Base-by-base conservation (phyloP, 2,329 filamentous ascomycete genomes). In the Colletotrichum limetticola region DNA sequence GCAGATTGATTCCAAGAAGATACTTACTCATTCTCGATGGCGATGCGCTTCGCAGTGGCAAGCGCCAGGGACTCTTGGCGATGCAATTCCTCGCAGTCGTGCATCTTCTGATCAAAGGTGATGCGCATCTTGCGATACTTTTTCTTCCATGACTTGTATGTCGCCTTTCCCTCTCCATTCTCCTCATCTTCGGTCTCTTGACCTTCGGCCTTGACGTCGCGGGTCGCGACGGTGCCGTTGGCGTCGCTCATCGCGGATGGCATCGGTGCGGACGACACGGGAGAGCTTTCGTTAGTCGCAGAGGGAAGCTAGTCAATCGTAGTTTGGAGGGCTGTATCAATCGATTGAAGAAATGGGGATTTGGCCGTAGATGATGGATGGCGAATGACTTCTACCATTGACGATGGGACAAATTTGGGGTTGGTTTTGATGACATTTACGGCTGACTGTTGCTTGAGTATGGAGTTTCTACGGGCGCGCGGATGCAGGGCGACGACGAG, bases 51-150 rank as follows among this genome's bases (percentile, higher is more conserved):
- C 26, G 95, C 94, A 4, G 94, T 93, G 76, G 92, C 91, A 74
- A 93, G 91, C 46, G 95, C 94, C 82, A 93, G 92, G 81, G 94
- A 93, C 82, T 97, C 95, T 67, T 94, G 88, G 78, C 91, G 91
- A 83, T 97, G 97, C 73, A 97, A 88, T 67, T 92, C 89, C 83
- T 97, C 97, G 81, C 94, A 94, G 76, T 94, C 91, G 70, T 92
- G 90, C 90, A 95, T 94, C 78, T 91, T 91, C 63, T 91, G 87
- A 77, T 97, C 93, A 79, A 97, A 97, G 32, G 88, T 86, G 80
- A 93, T 88, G 83, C 93, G 92, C 91, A 97, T 94, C 88, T 97
- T 97, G 78, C 93, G 93, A 83, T 97, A 99, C 87, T 99, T 99
- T 85, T 98, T 97, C 89, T 94, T 95, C 87, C 89, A 93, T 57